A percentile compares a stretch with the other conserved stretches of the same genome.
Evolutionary conservation across 2,329 filamentous ascomycete genomes (phyloP).

Genomic region (Ophiostoma sp.): DNA sequence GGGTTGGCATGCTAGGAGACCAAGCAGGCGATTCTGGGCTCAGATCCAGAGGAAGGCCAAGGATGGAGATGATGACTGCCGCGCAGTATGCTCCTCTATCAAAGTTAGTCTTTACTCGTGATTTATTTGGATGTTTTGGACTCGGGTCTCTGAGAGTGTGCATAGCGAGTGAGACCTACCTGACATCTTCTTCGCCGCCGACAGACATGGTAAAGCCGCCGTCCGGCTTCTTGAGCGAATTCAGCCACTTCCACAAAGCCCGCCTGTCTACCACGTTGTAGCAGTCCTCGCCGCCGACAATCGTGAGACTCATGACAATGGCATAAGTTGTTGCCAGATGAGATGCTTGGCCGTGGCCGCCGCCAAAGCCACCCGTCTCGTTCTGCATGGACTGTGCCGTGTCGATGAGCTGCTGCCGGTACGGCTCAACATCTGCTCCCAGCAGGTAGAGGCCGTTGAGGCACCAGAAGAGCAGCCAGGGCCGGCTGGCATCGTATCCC

Average conservation of each 20-base stretch:
- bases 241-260: conserved; percentile 87
- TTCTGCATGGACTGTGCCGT: conserved; percentile 83
- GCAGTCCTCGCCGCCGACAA: conserved; percentile 66
- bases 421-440: conserved; percentile 65
- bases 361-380: conserved; percentile 76
- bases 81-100: conserved; percentile 80
- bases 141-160: not conserved
- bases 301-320: conserved; percentile 67
- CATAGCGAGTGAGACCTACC: conserved; percentile 47
- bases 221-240: conserved; percentile 74
- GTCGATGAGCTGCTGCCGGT: conserved; percentile 63
- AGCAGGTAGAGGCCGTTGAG: conserved; percentile 69
- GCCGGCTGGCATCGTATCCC: conserved; percentile 75
- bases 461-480: conserved; percentile 94
- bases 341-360: conserved; percentile 83
- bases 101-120: not conserved
- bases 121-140: not conserved
- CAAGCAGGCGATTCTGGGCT: conserved; percentile 65
- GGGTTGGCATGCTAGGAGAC: conserved; percentile 54
- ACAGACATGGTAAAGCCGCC: conserved; percentile 86
- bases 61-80: conserved; percentile 73
- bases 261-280: conserved; percentile 74
- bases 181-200: conserved; percentile 87
- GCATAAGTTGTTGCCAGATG: conserved; percentile 90
- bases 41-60: conserved; percentile 74